These are phyloP conservation scores for Paraurostyla sp. DNA, from an alignment of 73 alveolate species.

Conservation along the genomic window DNA sequence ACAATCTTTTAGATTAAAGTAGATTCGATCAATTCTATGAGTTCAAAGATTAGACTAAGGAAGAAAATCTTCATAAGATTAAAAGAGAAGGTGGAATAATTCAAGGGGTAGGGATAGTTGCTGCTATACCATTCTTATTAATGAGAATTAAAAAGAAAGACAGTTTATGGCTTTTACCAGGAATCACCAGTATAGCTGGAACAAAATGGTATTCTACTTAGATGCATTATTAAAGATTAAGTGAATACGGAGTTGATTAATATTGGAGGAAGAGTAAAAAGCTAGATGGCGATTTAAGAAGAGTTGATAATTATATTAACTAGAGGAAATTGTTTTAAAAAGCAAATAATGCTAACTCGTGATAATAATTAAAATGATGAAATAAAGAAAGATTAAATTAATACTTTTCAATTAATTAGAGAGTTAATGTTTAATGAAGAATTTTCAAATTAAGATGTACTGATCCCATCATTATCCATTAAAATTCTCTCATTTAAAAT, in stretches of 20 bases:
- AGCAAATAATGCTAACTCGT: too few relatives aligned
- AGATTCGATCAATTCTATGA: slow-evolving; percentile 1
- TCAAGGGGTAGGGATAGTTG: not conserved
- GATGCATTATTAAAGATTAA: not conserved
- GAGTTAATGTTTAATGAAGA: too few relatives aligned
- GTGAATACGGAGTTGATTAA: not conserved
- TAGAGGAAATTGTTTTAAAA: slow-evolving; percentile 32
- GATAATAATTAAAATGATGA: too few relatives aligned
- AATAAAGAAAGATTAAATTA: too few relatives aligned
- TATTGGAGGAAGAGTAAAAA: slow-evolving; percentile 43
- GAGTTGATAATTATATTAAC: not conserved
- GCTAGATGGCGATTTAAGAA: slow-evolving; percentile 47
- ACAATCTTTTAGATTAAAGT: not conserved
- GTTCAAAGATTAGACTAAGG: not conserved
- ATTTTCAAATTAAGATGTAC: too few relatives aligned
- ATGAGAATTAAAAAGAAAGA: not conserved
- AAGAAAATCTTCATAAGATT: not conserved
- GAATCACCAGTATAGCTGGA: not conserved
- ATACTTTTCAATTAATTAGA: too few relatives aligned
- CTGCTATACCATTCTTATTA: not conserved
- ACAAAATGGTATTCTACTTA: not conserved
- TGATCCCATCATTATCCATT: too few relatives aligned
- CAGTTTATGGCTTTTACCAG: not conserved
- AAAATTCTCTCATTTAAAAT: too few relatives aligned
- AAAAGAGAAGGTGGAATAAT: not conserved